These are phyloP conservation scores for Phyllosticta paracitricarpa DNA, from an alignment of 2,329 filamentous ascomycete genomes.

Conservation along the genomic window DNA sequence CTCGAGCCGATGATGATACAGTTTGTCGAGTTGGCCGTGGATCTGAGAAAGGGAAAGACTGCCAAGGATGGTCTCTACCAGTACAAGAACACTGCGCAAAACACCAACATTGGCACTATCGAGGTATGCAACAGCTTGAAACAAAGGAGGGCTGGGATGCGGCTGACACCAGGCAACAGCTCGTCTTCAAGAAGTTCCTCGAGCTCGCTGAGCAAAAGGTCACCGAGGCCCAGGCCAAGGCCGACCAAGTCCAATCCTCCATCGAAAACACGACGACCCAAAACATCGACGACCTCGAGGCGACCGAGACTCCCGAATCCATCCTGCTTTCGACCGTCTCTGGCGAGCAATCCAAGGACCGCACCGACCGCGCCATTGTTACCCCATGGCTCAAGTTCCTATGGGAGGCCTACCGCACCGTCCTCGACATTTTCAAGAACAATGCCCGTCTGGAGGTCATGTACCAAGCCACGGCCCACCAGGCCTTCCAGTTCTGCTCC, in stretches of 20 bases:
- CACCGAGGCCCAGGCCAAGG: conserved; percentile 88
- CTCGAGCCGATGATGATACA: conserved; percentile 98
- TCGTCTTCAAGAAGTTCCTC: conserved; percentile 96
- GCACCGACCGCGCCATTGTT: conserved; percentile 94
- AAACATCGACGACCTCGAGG: conserved; percentile 90
- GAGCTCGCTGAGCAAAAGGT: conserved; percentile 95
- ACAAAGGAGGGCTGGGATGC: not conserved
- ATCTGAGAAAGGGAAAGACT: conserved; percentile 94
- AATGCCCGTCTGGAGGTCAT: conserved; percentile 95
- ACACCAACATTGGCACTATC: conserved; percentile 96
- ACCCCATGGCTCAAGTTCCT: conserved; percentile 99
- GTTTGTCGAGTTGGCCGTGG: conserved; percentile 91
- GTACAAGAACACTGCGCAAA: conserved; percentile 99
- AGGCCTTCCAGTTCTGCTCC: conserved; percentile 97
- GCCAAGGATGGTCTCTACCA: conserved; percentile 98
- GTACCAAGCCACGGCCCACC: conserved; percentile 95
- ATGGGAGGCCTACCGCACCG: conserved; percentile 98
- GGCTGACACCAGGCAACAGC: conserved; percentile 19
- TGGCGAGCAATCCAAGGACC: conserved; percentile 92
- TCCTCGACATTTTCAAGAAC: conserved; percentile 97
- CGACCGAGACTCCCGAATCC: conserved; percentile 93
- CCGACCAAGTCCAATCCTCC: conserved; percentile 83
- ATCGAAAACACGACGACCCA: conserved; percentile 66
- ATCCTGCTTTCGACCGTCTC: conserved; percentile 96
- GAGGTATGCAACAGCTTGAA: conserved; percentile 49